Conservation (phyloP, 2,329 filamentous ascomycete genomes). For the Fusarium sp. region DNA sequence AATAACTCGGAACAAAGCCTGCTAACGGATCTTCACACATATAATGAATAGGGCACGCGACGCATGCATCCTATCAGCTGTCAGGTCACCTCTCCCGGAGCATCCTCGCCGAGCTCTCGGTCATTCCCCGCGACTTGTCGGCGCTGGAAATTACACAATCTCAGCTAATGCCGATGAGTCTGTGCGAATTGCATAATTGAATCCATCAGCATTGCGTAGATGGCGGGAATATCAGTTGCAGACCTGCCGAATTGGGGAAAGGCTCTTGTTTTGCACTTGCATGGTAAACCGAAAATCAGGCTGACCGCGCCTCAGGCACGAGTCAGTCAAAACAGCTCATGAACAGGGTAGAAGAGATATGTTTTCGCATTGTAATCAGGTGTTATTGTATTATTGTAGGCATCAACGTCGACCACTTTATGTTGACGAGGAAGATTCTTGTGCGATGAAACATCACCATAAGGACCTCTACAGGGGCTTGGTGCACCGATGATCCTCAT, state of each 20-base stretch:
- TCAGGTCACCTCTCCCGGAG: not conserved
- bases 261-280: not conserved
- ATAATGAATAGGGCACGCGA: no score
- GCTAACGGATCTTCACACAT: no score
- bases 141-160: not conserved
- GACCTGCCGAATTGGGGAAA: not conserved
- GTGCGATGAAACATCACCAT: not conserved
- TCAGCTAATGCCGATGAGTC: not conserved
- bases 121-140: not conserved
- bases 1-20: no score
- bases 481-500: not conserved
- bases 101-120: not conserved
- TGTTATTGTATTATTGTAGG: not conserved
- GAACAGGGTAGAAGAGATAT: rapidly evolving
- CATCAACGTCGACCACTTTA: no score
- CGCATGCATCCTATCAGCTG: rapidly evolving
- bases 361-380: no score
- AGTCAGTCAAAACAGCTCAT: not conserved
- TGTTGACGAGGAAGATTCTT: not conserved
- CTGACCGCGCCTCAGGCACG: not conserved
- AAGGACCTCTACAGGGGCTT: not conserved
- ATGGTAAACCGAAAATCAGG: not conserved
- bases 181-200: not conserved
- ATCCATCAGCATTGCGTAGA: not conserved
- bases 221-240: not conserved